Evolutionary conservation across 2,329 filamentous ascomycete genomes (phyloP).

Genomic region (Pseudocercospora fuligena): DNA sequence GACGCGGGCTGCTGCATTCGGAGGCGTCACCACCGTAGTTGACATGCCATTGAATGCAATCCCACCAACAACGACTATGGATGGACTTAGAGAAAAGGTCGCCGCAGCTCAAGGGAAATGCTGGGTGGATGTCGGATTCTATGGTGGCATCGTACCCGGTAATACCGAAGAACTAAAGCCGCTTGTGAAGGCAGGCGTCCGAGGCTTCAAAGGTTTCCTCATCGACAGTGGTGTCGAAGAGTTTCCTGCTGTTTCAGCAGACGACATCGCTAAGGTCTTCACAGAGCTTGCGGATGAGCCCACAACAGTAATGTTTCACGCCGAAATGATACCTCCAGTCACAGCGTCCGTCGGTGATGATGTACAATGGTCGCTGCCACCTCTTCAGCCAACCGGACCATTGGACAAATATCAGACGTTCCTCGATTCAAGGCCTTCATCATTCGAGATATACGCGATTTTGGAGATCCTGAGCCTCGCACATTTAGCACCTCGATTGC

Average conservation of each 20-base stretch:
- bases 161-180: constrained; percentile 80
- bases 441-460: constrained; percentile 90
- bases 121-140: constrained; percentile 99
- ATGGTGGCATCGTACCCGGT: constrained; percentile 90
- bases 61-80: constrained; percentile 89
- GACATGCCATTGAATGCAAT: constrained; percentile 99
- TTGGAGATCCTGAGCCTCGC: constrained; percentile 83
- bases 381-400: constrained; percentile 71
- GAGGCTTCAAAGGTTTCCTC: constrained; percentile 96
- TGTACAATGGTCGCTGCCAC: constrained; percentile 69
- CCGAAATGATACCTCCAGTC: constrained; percentile 95
- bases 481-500: constrained; percentile 76
- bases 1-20: constrained; percentile 89
- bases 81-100: constrained; percentile 82
- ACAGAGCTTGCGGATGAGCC: constrained; percentile 75
- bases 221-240: constrained; percentile 97
- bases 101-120: constrained; percentile 83
- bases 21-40: constrained; percentile 93
- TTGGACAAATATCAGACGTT: constrained; percentile 85
- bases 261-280: constrained; percentile 81
- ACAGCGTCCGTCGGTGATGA: constrained; percentile 78
- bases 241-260: constrained; percentile 85
- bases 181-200: constrained; percentile 81
- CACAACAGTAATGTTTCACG: constrained; percentile 98
- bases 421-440: constrained; percentile 83